phyloP scores from a whole-genome alignment of 495 filamentous ascomycete species.

The Podospora sp. region DNA sequence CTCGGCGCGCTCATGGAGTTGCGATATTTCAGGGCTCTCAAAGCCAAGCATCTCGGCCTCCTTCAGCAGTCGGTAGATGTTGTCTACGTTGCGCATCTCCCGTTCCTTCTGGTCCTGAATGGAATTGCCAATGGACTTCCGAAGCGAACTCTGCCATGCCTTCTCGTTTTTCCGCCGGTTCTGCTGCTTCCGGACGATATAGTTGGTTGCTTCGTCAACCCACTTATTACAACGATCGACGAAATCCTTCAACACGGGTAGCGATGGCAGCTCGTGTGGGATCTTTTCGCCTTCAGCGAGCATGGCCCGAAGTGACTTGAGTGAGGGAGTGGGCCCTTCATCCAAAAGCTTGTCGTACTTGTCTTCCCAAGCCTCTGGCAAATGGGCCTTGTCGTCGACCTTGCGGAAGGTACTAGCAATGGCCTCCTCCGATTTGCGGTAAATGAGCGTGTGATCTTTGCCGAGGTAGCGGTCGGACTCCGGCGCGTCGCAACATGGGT shows the following conservation, averaged over 20 bases:
- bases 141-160: conserved; percentile 71
- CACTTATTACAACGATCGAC: conserved; percentile 96
- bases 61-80: conserved; percentile 80
- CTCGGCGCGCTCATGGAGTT: conserved; percentile 83
- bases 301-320: conserved; percentile 83
- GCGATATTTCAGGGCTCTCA: conserved; percentile 89
- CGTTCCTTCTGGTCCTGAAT: conserved; percentile 78
- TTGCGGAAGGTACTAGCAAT: conserved; percentile 69
- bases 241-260: conserved; percentile 80
- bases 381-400: conserved; percentile 79
- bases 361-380: conserved; percentile 87
- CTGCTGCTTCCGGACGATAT: conserved; percentile 97
- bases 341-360: conserved; percentile 85
- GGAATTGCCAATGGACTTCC: conserved; percentile 68
- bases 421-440: conserved; percentile 72
- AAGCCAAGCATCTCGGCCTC: conserved; percentile 89
- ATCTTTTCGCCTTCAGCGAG: conserved; percentile 96
- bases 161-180: conserved; percentile 97
- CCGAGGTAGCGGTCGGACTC: conserved; percentile 63
- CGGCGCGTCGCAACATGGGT: conserved; percentile 73
- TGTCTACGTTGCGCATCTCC: conserved; percentile 87
- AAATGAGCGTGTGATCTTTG: conserved; percentile 67
- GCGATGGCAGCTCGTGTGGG: conserved; percentile 84
- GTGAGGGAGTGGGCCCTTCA: conserved; percentile 76
- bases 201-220: conserved; percentile 96